Conservation (phyloP, 768 basidiomycete species). For the Podaxis sp. region DNA sequence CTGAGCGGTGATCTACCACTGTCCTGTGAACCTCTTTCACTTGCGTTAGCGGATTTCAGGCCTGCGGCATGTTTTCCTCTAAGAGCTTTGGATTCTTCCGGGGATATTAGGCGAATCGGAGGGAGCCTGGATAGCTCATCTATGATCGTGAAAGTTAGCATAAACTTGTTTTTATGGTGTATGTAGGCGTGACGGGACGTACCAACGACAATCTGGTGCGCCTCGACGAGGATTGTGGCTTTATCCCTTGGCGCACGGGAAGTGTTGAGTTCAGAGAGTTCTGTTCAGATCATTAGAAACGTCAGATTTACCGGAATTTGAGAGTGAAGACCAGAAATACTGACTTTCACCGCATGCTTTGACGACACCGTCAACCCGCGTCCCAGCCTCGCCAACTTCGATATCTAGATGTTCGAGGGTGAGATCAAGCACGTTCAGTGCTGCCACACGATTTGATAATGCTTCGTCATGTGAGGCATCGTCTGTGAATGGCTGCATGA, state of each 20-base stretch:
- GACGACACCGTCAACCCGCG: constrained; percentile 62
- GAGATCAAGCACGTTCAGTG: constrained; percentile 89
- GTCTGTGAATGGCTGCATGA: constrained; percentile 62
- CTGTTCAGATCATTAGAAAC: constrained; percentile 17
- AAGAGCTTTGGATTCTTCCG: constrained; percentile 31
- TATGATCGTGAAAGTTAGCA: constrained; percentile 25
- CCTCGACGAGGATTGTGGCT: constrained; percentile 73
- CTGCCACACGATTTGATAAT: constrained; percentile 84
- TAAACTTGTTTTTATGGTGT: neutral
- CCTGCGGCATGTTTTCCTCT: constrained; percentile 19
- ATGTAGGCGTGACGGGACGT: constrained; percentile 22
- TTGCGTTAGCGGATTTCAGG: neutral
- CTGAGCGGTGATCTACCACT: neutral
- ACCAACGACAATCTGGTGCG: constrained; percentile 89
- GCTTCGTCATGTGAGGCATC: constrained; percentile 91
- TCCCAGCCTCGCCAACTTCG: constrained; percentile 57
- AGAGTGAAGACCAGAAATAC: constrained; percentile 22
- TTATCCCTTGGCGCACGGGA: constrained; percentile 72
- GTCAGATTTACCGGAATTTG: neutral
- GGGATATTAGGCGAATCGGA: constrained; percentile 70
- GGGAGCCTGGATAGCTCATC: constrained; percentile 78
- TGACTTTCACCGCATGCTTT: constrained; percentile 76
- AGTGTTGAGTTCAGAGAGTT: constrained; percentile 38
- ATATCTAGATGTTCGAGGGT: constrained; percentile 88
- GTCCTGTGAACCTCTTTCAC: neutral